Base-by-base conservation (phyloP, 164 flowering plant genomes). In the Liquidambar formosana region DNA sequence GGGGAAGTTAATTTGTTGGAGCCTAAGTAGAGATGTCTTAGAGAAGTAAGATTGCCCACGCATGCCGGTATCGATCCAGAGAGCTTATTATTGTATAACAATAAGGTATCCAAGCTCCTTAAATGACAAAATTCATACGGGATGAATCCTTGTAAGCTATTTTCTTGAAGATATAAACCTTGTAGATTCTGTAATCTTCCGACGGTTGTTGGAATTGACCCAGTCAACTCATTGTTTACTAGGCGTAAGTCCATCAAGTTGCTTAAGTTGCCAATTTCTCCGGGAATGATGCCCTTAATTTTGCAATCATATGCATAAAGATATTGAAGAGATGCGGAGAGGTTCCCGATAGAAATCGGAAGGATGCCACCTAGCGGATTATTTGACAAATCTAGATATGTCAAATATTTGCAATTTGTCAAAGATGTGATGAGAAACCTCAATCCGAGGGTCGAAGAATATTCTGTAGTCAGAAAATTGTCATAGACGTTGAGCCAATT, bases 271-370 rank as follows among this genome's bases (percentile, higher is more conserved):
- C 81, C 81, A 66, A 84, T 71, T 51, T 71, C 78, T 16, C 0
- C 15, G 0, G 84, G 84, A 72, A 83, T 79, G 5, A 0, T 52
- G 18, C 83, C 81, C 8, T 14, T 61, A 10, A 78, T 64, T 8
- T 56, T 14, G 54, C 73, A 70, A 1, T n/a, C 25, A 11, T 4
- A 4, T 13, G 58, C 65, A 16, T 0, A 1, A 38, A 83, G 60
- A 6, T 1, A 1, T 27, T 61, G 19, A 26, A 84, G 71, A 41
- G 77, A 65, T 10, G 44, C 5, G 3, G 86, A 78, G 27, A 83
- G 59, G 54, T 80, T 83, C 0, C 86, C 83, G 21, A 82, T 64
- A 10, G 79, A 79, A 47, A 14, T 14, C 26, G 83, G 83, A 49
- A 77, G 80, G 33, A 61, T n/a, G 3, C 66, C 75, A n/a, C 22